These are phyloP conservation scores for Aureobasidium sp. DNA, from an alignment of 2,329 filamentous ascomycete species.

Conservation along the genomic window DNA sequence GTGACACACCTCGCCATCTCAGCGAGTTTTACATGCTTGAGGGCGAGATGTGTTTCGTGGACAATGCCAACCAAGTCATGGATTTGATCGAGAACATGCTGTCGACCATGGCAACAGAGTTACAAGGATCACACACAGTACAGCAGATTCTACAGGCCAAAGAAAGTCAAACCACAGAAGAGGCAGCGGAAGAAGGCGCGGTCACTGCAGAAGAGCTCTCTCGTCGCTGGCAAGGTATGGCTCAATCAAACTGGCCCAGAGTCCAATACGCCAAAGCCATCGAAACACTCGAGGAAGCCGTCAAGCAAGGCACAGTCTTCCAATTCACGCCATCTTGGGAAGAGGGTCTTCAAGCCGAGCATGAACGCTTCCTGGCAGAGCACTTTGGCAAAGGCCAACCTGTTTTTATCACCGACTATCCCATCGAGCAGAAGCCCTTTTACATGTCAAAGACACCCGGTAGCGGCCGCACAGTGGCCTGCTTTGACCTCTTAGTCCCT, in stretches of 20 bases:
- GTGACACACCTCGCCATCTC: slow-evolving; percentile 86
- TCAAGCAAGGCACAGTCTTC: slow-evolving; percentile 47
- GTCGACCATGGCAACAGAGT: slow-evolving; percentile 45
- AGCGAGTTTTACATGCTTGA: slow-evolving; percentile 99
- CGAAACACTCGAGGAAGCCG: slow-evolving; percentile 51
- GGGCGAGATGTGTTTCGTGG: slow-evolving; percentile 75
- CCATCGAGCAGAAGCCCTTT: slow-evolving; percentile 83
- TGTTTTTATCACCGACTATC: slow-evolving; percentile 90
- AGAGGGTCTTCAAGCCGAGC: slow-evolving; percentile 75
- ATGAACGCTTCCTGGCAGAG: slow-evolving; percentile 80
- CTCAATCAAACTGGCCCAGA: slow-evolving; percentile 69
- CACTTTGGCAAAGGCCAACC: slow-evolving; percentile 58
- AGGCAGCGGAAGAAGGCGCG: slow-evolving; percentile 27
- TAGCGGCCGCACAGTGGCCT: slow-evolving; percentile 61
- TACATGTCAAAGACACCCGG: slow-evolving; percentile 62
- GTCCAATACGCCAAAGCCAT: slow-evolving; percentile 80
- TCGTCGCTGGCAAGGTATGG: slow-evolving; percentile 65
- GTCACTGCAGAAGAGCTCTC: slow-evolving; percentile 49
- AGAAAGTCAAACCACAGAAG: slow-evolving; percentile 28
- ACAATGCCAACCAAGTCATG: slow-evolving; percentile 65
- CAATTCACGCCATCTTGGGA: slow-evolving; percentile 63
- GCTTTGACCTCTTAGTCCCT: slow-evolving; percentile 83
- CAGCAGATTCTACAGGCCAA: slow-evolving; percentile 40
- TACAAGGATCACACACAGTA: slow-evolving; percentile 19
- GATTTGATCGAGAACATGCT: slow-evolving; percentile 74